Base-by-base conservation (phyloP, 208 protist genomes). In the Leishmania arabica region DNA sequence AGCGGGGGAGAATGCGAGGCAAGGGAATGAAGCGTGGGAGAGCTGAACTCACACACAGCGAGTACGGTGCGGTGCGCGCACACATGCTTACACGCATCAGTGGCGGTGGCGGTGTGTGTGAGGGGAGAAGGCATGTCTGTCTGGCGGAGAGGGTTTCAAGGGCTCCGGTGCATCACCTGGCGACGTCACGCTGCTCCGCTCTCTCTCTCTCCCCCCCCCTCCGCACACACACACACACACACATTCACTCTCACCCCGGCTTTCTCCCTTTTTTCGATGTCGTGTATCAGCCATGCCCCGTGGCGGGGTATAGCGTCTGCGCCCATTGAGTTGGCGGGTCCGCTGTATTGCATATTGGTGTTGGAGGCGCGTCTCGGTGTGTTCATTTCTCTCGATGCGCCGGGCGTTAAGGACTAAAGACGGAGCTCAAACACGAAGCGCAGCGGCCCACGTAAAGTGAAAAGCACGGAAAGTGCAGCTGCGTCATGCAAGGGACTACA, bases 381-480 rank as follows among this genome's bases (percentile, higher is more conserved):
- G n/a, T 6, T 11, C 62, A 42, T 17, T 66, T 78, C 53, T 81
- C 19, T 80, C 31, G 54, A 56, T 40, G 53, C 74, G n/a, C 51
- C 37, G 17, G 47, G 53, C 53, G 54, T 8, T 47, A 60, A 74
- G 21, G 27, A 40, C 27, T 37, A 60, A 73, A 74, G 8, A 45
- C n/a, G 5, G 54, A 24, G 9, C 47, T 51, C 68, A 40, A 37
- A 75, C 49, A 34, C 19, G 37, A 51, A 42, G 70, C 53, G 7
- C 24, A 71, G 15, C 13, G 3, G 62, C 47, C 1, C 66, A 27
- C 34, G 5, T n/a, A n/a, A 60, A 42, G 37, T 5, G 34, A 4
- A 77, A 56, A 73, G 8, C 3, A 17, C n/a, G 31, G 37, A 27
- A 17, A 47, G 27, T 37, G 37, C n/a, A 54, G 15, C 24, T 5